A percentile compares a stretch with the other conserved stretches of the same genome.
Conservation (phyloP, 345 rosid genomes). For the Eucalyptus leucophloia region DNA sequence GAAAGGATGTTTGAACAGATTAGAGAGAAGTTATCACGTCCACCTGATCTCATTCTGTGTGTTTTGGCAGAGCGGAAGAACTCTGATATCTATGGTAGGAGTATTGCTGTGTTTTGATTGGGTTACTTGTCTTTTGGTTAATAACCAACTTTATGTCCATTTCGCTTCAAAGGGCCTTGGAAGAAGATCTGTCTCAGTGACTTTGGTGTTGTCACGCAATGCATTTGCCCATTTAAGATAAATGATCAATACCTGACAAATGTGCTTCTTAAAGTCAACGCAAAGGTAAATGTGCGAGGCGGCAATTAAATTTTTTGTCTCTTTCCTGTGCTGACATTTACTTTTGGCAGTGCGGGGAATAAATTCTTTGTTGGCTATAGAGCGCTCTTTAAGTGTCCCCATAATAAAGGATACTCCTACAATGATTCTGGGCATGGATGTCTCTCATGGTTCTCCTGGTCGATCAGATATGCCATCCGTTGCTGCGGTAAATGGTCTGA, state of each 20-base stretch:
- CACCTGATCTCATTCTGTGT: constrained; percentile 64
- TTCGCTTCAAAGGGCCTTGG: constrained; percentile 51
- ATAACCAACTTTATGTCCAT: background rate
- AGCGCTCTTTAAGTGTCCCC: constrained; percentile 34
- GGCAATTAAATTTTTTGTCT: background rate
- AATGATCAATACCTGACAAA: constrained; percentile 83
- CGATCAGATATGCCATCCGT: constrained; percentile 60
- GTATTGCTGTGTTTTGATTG: background rate
- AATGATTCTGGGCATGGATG: constrained; percentile 94
- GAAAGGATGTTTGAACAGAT: constrained; percentile 63
- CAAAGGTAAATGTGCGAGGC: constrained; percentile 38
- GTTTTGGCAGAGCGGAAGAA: constrained; percentile 72
- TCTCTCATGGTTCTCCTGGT: constrained; percentile 91
- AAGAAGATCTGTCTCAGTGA: constrained; percentile 62
- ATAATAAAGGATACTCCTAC: constrained; percentile 61
- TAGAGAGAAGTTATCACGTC: constrained; percentile 32
- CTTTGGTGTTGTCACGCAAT: constrained; percentile 71
- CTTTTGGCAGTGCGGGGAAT: constrained; percentile 75
- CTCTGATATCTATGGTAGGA: constrained; percentile 70
- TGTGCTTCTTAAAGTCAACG: constrained; percentile 77
- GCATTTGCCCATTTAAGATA: constrained; percentile 59
- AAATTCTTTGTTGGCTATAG: constrained; percentile 73
- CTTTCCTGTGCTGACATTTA: background rate
- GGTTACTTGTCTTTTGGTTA: background rate
- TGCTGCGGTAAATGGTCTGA: constrained; percentile 48